These are phyloP conservation scores for Phytophthora pseudosyringae DNA, from an alignment of 352 stramenopile species.

Conservation along the genomic window DNA sequence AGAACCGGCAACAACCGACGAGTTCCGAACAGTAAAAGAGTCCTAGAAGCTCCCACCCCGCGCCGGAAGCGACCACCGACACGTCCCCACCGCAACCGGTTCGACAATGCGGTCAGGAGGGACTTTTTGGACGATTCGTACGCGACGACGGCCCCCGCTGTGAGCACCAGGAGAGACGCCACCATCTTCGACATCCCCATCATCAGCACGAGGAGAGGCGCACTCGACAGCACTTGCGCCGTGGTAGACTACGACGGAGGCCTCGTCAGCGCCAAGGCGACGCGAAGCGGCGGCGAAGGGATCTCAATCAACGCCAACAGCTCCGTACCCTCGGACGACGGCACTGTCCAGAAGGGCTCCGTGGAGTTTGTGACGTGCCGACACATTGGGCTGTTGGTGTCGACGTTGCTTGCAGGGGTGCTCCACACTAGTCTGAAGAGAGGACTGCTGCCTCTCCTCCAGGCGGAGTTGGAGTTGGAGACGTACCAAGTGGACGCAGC, in stretches of 20 bases:
- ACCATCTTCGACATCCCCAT: conserved; percentile 28
- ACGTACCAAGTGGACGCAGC: conserved; percentile 44
- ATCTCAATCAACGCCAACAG: conserved; percentile 21
- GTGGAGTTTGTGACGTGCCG: conserved; percentile 26
- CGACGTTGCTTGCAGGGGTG: conserved; percentile 42
- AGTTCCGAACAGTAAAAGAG: conserved; percentile 14
- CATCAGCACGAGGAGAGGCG: conserved; percentile 22
- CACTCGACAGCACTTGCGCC: conserved; percentile 37
- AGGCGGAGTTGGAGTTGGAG: conserved; percentile 46
- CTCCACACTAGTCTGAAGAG: conserved; percentile 46
- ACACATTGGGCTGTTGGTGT: conserved; percentile 49
- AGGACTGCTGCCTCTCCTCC: conserved; percentile 46
- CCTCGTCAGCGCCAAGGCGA: conserved; percentile 20
- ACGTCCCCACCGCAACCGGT: conserved; percentile 11
- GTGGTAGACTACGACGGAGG: conserved; percentile 39
- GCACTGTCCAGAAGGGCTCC: conserved; percentile 4
- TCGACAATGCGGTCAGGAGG: conserved; percentile 12
- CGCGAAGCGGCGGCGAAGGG: not conserved
- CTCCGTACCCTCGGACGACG: conserved; percentile 18
- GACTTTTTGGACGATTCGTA: conserved; percentile 33
- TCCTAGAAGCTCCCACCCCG: conserved; percentile 13
- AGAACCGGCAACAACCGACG: conserved; percentile 16
- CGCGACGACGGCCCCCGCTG: conserved; percentile 24
- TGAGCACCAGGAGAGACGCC: conserved; percentile 27
- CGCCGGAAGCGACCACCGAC: conserved; percentile 10